Conservation (phyloP, 495 filamentous ascomycete species). For the Thermochaetoides thermophila region DNA sequence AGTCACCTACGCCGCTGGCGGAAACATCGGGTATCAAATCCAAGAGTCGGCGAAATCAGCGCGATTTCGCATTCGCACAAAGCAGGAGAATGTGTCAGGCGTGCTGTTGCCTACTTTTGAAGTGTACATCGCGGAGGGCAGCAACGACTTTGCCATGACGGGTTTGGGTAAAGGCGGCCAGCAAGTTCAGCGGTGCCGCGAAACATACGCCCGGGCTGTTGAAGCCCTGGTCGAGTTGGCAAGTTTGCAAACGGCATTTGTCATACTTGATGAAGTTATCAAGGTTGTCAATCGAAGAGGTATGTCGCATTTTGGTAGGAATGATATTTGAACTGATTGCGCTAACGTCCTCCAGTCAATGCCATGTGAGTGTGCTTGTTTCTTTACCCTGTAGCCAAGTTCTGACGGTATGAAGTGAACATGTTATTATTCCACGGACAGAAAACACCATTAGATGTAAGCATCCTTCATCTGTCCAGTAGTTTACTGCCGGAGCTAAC, state of each 20-base stretch:
- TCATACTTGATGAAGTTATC: constrained; percentile 96
- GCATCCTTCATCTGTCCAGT: constrained; percentile 5
- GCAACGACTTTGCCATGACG: constrained; percentile 91
- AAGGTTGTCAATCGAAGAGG: constrained; percentile 96
- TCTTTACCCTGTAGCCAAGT: too few species aligned
- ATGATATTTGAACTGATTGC: constrained; percentile 6
- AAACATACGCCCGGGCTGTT: constrained; percentile 94
- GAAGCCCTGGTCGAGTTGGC: constrained; percentile 95
- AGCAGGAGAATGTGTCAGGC: constrained; percentile 97
- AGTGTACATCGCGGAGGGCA: constrained; percentile 68
- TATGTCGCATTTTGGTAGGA: constrained; percentile 20
- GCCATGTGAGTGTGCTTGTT: constrained; percentile 54
- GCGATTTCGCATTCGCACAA: constrained; percentile 79
- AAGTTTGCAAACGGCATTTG: constrained; percentile 93
- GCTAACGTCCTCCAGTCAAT: constrained; percentile 51
- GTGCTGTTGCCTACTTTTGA: constrained; percentile 90
- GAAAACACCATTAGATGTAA: constrained; percentile 97
- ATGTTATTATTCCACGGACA: constrained; percentile 95
- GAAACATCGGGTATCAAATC: constrained; percentile 91
- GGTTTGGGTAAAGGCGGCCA: constrained; percentile 94
- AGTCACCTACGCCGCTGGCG: constrained; percentile 93
- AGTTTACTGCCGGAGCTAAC: background rate
- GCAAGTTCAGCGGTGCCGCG: constrained; percentile 85
- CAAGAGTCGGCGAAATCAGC: constrained; percentile 90
- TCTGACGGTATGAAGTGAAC: constrained; percentile 55